Conservation (phyloP, 176 grass and related monocot genomes). For the Rhynchospora breviuscula region DNA sequence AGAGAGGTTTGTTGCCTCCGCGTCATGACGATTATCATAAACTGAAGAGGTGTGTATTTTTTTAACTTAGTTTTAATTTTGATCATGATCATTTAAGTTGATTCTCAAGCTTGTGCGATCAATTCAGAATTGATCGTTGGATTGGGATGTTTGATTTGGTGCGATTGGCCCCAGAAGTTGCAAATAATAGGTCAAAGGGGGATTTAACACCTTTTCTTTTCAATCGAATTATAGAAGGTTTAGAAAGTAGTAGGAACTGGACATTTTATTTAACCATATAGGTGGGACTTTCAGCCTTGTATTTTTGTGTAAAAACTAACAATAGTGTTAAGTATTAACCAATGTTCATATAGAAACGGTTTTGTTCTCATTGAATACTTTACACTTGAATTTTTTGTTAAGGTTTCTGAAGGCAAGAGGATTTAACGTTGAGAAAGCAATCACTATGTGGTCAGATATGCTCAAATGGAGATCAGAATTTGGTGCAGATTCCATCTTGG, state of each 20-base stretch:
- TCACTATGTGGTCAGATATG: slow-evolving; percentile 94
- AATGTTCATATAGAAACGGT: neutral
- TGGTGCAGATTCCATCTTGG: slow-evolving; percentile 63
- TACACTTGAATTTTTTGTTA: slow-evolving; percentile 18
- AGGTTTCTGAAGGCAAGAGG: slow-evolving; percentile 86
- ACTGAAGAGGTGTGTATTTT: slow-evolving; percentile 26
- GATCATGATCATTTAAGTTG: neutral
- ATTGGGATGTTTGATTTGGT: neutral
- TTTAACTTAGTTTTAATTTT: neutral
- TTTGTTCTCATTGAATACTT: neutral
- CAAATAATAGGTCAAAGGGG: neutral
- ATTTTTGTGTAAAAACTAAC: neutral
- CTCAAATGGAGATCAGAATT: slow-evolving; percentile 86
- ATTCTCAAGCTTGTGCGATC: neutral
- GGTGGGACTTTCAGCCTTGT: neutral
- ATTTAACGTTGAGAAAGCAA: slow-evolving; percentile 81
- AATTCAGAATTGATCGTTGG: neutral
- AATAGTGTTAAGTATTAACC: neutral
- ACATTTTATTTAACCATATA: neutral
- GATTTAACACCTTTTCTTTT: neutral
- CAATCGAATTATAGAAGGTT: slow-evolving; percentile 9
- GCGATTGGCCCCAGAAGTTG: neutral
- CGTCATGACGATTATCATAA: slow-evolving; percentile 36
- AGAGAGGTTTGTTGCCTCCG: slow-evolving; percentile 25
- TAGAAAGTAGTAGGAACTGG: neutral